A percentile compares a stretch with the other conserved stretches of the same genome.
phyloP scores from a whole-genome alignment of 345 rosid species.

The Citrus inodora region DNA sequence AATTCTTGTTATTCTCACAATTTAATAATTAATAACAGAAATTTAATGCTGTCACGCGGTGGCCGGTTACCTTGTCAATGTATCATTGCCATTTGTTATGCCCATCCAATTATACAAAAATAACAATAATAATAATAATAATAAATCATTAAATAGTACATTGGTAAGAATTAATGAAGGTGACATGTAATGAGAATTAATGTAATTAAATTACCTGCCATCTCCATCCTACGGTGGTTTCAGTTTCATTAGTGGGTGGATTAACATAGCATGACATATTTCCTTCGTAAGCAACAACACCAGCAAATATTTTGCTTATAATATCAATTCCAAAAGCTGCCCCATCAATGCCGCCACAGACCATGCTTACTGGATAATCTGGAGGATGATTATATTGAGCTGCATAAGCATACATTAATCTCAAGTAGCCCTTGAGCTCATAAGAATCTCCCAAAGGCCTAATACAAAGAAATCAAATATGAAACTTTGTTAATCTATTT shows the following conservation, averaged over 20 bases:
- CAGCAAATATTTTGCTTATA: constrained; percentile 23
- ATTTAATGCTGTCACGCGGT: too few relatives aligned
- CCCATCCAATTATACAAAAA: too few relatives aligned
- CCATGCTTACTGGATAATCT: constrained; percentile 8
- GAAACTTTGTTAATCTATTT: too few relatives aligned
- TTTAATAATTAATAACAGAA: too few relatives aligned
- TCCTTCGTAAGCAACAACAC: constrained; percentile 14
- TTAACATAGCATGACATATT: constrained; percentile 6
- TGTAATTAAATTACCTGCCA: constrained; percentile 41
- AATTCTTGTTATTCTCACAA: too few relatives aligned
- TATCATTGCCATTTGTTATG: too few relatives aligned
- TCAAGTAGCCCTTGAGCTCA: constrained; percentile 24
- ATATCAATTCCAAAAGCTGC: constrained; percentile 11
- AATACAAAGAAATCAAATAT: neutral
- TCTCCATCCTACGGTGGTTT: constrained; percentile 17
- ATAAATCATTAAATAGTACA: neutral
- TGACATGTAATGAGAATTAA: neutral
- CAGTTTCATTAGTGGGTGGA: neutral
- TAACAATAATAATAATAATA: neutral
- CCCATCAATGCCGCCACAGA: constrained; percentile 29
- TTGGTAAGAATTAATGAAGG: neutral
- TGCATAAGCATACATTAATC: rapidly evolving
- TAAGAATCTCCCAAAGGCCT: constrained; percentile 28
- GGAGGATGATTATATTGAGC: constrained; percentile 32
- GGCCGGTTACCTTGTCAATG: too few relatives aligned